Percentiles rank a stretch among this genome's conserved stretches.
These are phyloP conservation scores for Talaromyces borbonicus DNA, from an alignment of 495 filamentous ascomycete genomes.

Conservation along the genomic window DNA sequence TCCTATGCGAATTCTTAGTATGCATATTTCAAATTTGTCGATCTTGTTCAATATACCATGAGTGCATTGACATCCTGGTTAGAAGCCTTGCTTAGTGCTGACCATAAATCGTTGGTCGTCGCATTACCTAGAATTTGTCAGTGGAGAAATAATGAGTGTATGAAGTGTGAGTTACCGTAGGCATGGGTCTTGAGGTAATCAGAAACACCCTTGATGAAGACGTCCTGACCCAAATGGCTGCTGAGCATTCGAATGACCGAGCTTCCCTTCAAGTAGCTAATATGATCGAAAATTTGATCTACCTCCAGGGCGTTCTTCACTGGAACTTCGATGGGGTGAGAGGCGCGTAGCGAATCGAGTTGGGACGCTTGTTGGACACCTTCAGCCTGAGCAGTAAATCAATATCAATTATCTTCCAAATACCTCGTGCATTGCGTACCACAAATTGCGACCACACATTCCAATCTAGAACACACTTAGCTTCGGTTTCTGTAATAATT, in stretches of 20 bases:
- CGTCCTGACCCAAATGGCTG: slow-evolving; percentile 71
- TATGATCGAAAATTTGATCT: slow-evolving; percentile 92
- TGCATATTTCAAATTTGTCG: slow-evolving; percentile 3
- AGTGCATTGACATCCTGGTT: slow-evolving; percentile 76
- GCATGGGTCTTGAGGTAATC: slow-evolving; percentile 79
- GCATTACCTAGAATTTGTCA: slow-evolving; percentile 55
- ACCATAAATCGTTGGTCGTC: slow-evolving; percentile 87
- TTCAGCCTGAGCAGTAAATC: slow-evolving; percentile 54
- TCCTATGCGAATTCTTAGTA: slow-evolving; percentile 37
- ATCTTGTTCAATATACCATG: slow-evolving; percentile 47
- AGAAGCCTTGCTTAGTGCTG: slow-evolving; percentile 78
- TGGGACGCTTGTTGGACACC: slow-evolving; percentile 82
- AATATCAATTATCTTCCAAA: slow-evolving; percentile 16
- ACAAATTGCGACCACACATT: slow-evolving; percentile 94
- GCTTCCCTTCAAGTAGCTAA: slow-evolving; percentile 92
- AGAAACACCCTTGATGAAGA: slow-evolving; percentile 80
- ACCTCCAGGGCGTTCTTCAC: slow-evolving; percentile 85
- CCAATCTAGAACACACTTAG: slow-evolving; percentile 50
- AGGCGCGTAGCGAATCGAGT: slow-evolving; percentile 78
- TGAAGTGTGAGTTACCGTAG: slow-evolving; percentile 41
- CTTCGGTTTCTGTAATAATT: no score
- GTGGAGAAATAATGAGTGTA: background rate
- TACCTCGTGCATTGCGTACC: slow-evolving; percentile 54
- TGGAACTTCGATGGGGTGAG: slow-evolving; percentile 90
- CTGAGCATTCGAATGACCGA: slow-evolving; percentile 93